Percentiles rank a stretch among this genome's conserved stretches.
Conservation (phyloP, 345 rosid genomes). For the Acer campestre region DNA sequence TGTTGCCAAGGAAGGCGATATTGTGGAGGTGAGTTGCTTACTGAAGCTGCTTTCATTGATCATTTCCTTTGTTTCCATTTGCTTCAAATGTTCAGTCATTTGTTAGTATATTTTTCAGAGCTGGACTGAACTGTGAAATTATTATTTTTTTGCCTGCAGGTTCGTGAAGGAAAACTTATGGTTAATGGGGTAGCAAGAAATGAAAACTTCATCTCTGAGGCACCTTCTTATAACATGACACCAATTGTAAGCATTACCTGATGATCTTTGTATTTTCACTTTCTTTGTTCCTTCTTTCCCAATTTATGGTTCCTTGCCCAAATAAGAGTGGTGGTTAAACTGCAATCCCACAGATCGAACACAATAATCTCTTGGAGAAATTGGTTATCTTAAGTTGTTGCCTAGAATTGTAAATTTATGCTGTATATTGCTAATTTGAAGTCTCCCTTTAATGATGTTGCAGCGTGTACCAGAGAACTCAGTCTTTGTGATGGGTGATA, state of each 20-base stretch:
- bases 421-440: background rate
- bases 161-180: conserved; percentile 65
- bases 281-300: background rate
- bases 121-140: conserved; percentile 6
- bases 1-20: conserved; percentile 90
- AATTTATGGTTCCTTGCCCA: background rate
- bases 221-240: conserved; percentile 82
- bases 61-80: background rate
- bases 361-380: background rate
- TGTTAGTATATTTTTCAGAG: background rate
- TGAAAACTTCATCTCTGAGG: conserved; percentile 71
- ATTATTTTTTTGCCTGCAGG: conserved; percentile 43
- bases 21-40: conserved; percentile 70
- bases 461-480: conserved; percentile 80
- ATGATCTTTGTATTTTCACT: conserved; percentile 6
- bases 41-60: background rate
- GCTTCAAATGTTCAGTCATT: background rate
- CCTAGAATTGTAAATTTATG: background rate
- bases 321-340: background rate
- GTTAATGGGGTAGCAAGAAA: conserved; percentile 71
- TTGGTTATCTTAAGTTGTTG: background rate
- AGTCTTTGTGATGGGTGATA: conserved; percentile 98
- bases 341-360: background rate
- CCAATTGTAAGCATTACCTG: conserved; percentile 58
- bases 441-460: conserved; percentile 11